Conservation (phyloP, 2,329 filamentous ascomycete species). For the Stenocarpella maydis region DNA sequence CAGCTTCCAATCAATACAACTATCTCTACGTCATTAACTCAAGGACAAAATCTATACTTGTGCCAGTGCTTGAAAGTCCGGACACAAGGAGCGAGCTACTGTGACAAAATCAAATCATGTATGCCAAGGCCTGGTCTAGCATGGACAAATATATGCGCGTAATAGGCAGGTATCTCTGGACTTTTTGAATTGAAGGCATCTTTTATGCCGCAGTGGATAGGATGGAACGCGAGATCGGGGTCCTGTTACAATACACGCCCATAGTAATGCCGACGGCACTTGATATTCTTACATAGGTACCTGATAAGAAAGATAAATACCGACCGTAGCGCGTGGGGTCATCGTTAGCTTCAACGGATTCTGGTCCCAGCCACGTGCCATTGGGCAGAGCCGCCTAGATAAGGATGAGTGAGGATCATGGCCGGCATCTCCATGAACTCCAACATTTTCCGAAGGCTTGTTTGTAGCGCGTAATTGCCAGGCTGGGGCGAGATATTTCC, state of each 20-base stretch:
- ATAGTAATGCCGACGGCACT: constrained; percentile 21
- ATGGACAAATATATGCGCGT: constrained; percentile 4
- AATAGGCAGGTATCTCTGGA: neutral
- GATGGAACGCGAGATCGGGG: constrained; percentile 16
- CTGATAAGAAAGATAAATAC: constrained; percentile 17
- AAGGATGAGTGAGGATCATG: constrained; percentile 1
- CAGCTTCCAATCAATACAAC: neutral
- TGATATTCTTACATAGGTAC: neutral
- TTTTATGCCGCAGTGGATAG: neutral
- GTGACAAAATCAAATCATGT: neutral
- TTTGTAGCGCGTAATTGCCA: neutral
- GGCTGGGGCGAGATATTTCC: neutral
- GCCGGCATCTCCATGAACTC: neutral
- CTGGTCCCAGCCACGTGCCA: neutral
- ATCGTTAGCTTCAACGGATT: neutral
- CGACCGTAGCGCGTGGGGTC: constrained; percentile 7
- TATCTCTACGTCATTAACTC: neutral
- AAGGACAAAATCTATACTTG: no score
- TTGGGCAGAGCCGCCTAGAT: constrained; percentile 17
- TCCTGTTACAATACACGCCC: no score
- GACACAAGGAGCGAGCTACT: neutral
- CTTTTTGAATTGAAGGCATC: neutral
- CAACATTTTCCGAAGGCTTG: neutral
- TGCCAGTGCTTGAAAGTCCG: neutral
- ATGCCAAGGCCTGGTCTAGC: neutral